These are phyloP conservation scores for Boletus vermiculosoides DNA, from an alignment of 768 basidiomycete species.

Conservation along the genomic window DNA sequence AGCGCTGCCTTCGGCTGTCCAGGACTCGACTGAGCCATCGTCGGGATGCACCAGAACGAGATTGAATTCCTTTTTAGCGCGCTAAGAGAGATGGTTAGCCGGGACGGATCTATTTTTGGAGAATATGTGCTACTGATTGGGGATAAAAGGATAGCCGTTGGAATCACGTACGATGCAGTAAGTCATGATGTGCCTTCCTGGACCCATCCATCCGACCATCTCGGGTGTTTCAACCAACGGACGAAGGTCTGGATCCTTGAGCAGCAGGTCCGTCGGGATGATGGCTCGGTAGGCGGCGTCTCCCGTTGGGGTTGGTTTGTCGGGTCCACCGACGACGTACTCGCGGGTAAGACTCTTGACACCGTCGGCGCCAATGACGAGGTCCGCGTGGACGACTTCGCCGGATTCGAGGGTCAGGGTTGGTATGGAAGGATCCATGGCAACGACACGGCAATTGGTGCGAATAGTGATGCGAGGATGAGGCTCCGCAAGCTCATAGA, in stretches of 20 bases:
- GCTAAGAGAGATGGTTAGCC: conserved; percentile 12
- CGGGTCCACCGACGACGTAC: conserved; percentile 47
- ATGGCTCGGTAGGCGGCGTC: conserved; percentile 63
- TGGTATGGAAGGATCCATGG: conserved; percentile 34
- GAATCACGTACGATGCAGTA: conserved; percentile 41
- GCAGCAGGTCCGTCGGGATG: conserved; percentile 44
- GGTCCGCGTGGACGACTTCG: conserved; percentile 41
- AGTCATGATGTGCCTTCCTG: conserved; percentile 44
- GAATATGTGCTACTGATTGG: too few species aligned
- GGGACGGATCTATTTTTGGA: not conserved
- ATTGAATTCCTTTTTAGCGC: conserved; percentile 44
- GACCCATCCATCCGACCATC: conserved; percentile 62
- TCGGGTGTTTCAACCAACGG: conserved; percentile 49
- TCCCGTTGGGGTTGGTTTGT: conserved; percentile 52
- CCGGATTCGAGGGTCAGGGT: conserved; percentile 43
- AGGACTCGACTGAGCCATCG: conserved; percentile 42
- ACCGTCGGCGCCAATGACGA: conserved; percentile 52
- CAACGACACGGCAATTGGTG: conserved; percentile 36
- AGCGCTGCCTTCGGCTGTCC: conserved; percentile 41
- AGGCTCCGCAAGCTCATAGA: conserved; percentile 37
- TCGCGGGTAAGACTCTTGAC: conserved; percentile 51
- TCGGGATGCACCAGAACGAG: conserved; percentile 46
- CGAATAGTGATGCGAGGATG: conserved; percentile 36
- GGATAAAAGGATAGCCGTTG: not conserved
- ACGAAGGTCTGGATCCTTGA: conserved; percentile 51